Evolutionary conservation across 2,329 filamentous ascomycete species (phyloP).

Genomic region (Cladosporium sp.): DNA sequence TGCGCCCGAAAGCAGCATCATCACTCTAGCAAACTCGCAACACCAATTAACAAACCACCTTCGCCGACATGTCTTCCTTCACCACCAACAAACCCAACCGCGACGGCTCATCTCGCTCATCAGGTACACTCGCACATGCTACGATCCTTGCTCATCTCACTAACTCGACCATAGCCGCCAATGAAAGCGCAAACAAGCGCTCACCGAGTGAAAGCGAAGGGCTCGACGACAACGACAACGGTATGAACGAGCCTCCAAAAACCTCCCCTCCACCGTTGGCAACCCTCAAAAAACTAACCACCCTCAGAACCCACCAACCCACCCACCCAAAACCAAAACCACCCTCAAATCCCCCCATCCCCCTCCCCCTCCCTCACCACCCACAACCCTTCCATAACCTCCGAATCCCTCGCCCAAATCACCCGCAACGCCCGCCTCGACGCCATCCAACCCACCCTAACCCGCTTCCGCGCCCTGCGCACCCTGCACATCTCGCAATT

Average conservation of each 20-base stretch:
- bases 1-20: too few species aligned
- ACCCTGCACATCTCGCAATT: conserved; percentile 1
- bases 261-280: not conserved
- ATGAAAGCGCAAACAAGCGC: not conserved
- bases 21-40: too few species aligned
- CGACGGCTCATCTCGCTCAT: not conserved
- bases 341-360: not conserved
- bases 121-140: not conserved
- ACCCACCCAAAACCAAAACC: not conserved
- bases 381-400: not conserved
- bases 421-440: not conserved
- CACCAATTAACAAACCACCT: too few species aligned
- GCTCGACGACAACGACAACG: not conserved
- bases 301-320: not conserved
- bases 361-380: not conserved
- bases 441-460: not conserved
- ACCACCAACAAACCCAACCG: too few species aligned
- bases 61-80: too few species aligned
- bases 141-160: not conserved
- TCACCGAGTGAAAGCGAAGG: not conserved
- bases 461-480: not conserved
- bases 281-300: not conserved
- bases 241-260: not conserved
- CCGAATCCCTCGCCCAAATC: not conserved
- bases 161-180: not conserved